Percentiles rank a stretch among this genome's conserved stretches.
Conservation (phyloP, 306 rosid genomes). For the Astragalus membranaceus region DNA sequence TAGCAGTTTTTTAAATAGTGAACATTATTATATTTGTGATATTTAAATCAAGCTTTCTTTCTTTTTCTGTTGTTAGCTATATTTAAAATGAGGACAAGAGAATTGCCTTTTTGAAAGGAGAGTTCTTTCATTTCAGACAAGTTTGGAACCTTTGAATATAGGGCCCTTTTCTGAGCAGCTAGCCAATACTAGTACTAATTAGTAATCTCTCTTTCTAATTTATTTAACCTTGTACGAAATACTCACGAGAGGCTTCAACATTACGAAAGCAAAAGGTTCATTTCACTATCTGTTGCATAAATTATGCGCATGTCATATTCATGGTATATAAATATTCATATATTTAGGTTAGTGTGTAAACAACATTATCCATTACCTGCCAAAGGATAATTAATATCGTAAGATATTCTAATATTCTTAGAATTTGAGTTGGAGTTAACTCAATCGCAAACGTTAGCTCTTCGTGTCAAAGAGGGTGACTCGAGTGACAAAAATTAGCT, state of each 20-base stretch:
- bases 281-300: slow-evolving; percentile 13
- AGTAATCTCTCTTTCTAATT: neutral
- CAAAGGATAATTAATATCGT: too few relatives aligned
- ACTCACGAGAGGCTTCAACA: slow-evolving; percentile 16
- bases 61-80: neutral
- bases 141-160: slow-evolving; percentile 38
- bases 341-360: neutral
- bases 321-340: neutral
- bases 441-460: too few relatives aligned
- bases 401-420: too few relatives aligned
- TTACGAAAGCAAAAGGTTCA: slow-evolving; percentile 34
- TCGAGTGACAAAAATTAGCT: too few relatives aligned
- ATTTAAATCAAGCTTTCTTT: neutral
- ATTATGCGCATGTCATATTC: slow-evolving; percentile 31
- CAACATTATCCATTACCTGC: neutral
- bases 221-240: neutral
- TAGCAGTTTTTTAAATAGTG: neutral
- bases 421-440: too few relatives aligned
- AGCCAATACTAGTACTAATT: neutral
- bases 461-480: too few relatives aligned
- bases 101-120: slow-evolving; percentile 18
- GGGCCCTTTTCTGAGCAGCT: neutral
- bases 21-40: neutral
- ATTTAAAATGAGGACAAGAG: slow-evolving; percentile 23
- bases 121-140: neutral